A percentile compares a stretch with the other conserved stretches of the same genome.
Evolutionary conservation across 2,329 filamentous ascomycete species (phyloP).

Genomic region (Stagonosporopsis chrysanthemi): DNA sequence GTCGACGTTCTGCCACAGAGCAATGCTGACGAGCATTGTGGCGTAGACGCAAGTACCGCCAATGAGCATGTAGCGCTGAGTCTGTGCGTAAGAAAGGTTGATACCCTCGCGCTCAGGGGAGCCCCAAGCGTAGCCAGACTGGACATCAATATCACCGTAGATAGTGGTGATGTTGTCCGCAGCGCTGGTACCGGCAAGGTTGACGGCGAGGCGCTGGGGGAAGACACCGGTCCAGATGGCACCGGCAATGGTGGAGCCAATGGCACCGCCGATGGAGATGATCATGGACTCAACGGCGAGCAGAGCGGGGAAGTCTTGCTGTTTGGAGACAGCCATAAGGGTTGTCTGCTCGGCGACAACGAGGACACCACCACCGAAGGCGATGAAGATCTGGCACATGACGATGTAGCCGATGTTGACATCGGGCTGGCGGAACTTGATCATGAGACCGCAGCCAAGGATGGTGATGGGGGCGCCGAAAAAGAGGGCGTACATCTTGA

Average conservation of each 20-base stretch:
- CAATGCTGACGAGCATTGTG: conserved; percentile 34
- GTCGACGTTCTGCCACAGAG: conserved; percentile 42
- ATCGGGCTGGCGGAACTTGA: conserved; percentile 48
- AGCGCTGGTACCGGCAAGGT: conserved; percentile 57
- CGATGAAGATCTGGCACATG: conserved; percentile 49
- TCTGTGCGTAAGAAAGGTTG: conserved; percentile 46
- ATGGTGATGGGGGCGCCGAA: conserved; percentile 42
- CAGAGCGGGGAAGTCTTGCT: conserved; percentile 43
- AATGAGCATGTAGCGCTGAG: conserved; percentile 50
- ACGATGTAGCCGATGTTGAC: conserved; percentile 45
- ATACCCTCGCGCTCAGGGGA: conserved; percentile 57
- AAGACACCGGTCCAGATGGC: conserved; percentile 72
- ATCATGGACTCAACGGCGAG: conserved; percentile 64
- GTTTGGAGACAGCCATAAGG: conserved; percentile 44
- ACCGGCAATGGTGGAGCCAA: conserved; percentile 62
- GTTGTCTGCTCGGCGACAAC: conserved; percentile 46
- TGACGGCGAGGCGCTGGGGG: conserved; percentile 55
- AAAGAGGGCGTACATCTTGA: conserved; percentile 41
- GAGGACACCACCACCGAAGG: conserved; percentile 44
- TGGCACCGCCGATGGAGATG: conserved; percentile 61
- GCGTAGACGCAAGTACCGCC: conserved; percentile 41
- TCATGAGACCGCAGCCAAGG: conserved; percentile 48
- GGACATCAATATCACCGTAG: conserved; percentile 61
- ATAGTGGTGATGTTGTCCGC: conserved; percentile 52
- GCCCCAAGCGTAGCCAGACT: conserved; percentile 62